Percentiles rank a stretch among this genome's conserved stretches.
Conservation (phyloP, 305 asterid species). For the Fraxinus xanthoxyloides region DNA sequence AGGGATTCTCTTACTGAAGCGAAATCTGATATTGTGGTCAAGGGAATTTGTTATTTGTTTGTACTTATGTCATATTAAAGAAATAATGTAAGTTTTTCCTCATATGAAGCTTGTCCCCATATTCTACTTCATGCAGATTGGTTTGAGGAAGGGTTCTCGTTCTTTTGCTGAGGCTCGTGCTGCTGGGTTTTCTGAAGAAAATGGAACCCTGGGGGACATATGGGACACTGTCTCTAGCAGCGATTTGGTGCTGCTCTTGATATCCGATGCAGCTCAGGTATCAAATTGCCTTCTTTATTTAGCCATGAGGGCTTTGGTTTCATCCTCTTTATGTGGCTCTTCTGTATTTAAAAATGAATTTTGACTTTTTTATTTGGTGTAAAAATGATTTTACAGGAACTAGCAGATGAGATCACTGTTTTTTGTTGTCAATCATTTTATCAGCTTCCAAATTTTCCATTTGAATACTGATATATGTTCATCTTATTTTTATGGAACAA, state of each 20-base stretch:
- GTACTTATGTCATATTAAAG: background rate
- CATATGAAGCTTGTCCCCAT: background rate
- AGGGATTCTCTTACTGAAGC: conserved; percentile 81
- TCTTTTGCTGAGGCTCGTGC: conserved; percentile 90
- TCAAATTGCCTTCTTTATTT: conserved; percentile 17
- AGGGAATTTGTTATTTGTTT: conserved; percentile 39
- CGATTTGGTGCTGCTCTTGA: conserved; percentile 84
- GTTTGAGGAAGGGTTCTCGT: conserved; percentile 90
- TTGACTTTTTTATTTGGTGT: conserved; percentile 1
- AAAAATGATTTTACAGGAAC: background rate
- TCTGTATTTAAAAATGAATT: background rate
- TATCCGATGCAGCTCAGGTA: conserved; percentile 99
- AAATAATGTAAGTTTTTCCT: background rate
- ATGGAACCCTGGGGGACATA: conserved; percentile 90
- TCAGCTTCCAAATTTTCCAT: background rate
- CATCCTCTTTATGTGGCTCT: background rate
- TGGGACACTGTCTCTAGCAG: conserved; percentile 89
- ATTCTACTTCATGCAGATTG: conserved; percentile 54
- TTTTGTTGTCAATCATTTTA: background rate
- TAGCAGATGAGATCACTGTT: background rate
- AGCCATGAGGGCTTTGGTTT: background rate
- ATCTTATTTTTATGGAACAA: background rate
- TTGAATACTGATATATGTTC: background rate
- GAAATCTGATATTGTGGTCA: conserved; percentile 81
- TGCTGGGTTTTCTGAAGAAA: conserved; percentile 89